Percentiles rank a stretch among this genome's conserved stretches.
phyloP scores from a whole-genome alignment of 805 yeast species.

The Torulaspora franciscae region DNA sequence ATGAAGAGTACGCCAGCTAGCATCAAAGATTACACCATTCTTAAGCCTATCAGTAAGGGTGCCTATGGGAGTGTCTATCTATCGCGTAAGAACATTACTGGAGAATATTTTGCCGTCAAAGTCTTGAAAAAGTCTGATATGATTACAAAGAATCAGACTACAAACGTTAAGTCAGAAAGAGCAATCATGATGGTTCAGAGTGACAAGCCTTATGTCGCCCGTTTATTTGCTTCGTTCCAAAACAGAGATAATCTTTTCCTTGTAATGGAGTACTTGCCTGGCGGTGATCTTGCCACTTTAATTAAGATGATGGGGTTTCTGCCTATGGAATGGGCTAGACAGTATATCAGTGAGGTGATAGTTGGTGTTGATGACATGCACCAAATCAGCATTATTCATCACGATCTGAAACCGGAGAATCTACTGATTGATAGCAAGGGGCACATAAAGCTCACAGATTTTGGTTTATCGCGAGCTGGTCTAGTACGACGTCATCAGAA shows the following conservation, averaged over 20 bases:
- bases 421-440: slow-evolving; percentile 80
- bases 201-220: slow-evolving; percentile 89
- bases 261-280: slow-evolving; percentile 94
- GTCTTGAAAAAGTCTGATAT: slow-evolving; percentile 88
- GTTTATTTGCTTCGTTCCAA: slow-evolving; percentile 82
- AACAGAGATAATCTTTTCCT: slow-evolving; percentile 78
- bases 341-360: slow-evolving; percentile 84
- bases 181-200: slow-evolving; percentile 98
- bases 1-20: slow-evolving; percentile 57
- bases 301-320: slow-evolving; percentile 75
- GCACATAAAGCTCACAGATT: slow-evolving; percentile 89
- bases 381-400: slow-evolving; percentile 81
- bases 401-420: slow-evolving; percentile 95
- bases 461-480: slow-evolving; percentile 89
- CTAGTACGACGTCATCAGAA: slow-evolving; percentile 70
- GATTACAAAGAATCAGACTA: slow-evolving; percentile 95
- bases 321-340: slow-evolving; percentile 80
- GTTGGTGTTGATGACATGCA: slow-evolving; percentile 90
- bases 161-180: slow-evolving; percentile 89
- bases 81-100: slow-evolving; percentile 76
- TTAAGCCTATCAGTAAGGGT: slow-evolving; percentile 93
- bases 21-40: slow-evolving; percentile 80
- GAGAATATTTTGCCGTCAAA: slow-evolving; percentile 93
- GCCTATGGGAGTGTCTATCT: slow-evolving; percentile 95
- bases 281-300: slow-evolving; percentile 92